Evolutionary conservation across 768 basidiomycete genomes (phyloP).

Genomic region (Lactarius vividus): DNA sequence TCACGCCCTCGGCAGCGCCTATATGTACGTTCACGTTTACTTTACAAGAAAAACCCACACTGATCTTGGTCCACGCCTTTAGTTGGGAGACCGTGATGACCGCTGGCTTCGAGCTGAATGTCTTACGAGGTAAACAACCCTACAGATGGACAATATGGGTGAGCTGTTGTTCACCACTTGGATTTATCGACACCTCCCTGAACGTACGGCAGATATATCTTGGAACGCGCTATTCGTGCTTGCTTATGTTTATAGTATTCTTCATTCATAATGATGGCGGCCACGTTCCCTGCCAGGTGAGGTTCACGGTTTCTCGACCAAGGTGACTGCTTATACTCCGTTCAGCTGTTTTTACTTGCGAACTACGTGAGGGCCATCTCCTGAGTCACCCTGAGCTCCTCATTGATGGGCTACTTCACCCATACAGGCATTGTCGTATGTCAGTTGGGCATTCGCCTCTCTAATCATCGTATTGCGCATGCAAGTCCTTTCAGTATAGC

Average conservation of each 20-base stretch:
- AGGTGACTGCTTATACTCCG: too few species aligned
- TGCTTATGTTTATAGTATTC: neutral
- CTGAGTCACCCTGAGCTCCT: neutral
- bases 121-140: slow-evolving; percentile 12
- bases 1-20: neutral
- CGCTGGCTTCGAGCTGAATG: neutral
- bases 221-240: neutral
- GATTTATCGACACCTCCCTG: neutral
- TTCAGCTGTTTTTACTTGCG: neutral
- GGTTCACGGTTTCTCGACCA: neutral
- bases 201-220: slow-evolving; percentile 6
- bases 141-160: slow-evolving; percentile 4
- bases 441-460: neutral
- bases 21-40: neutral
- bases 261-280: neutral
- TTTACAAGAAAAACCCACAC: neutral
- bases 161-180: neutral
- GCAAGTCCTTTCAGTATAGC: neutral
- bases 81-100: neutral
- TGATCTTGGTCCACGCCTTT: neutral
- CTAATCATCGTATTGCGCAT: slow-evolving; percentile 5
- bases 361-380: neutral
- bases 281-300: neutral
- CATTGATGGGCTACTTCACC: neutral
- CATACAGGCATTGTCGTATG: neutral